Evolutionary conservation across 225 moss, liverwort and hornwort genomes (phyloP), one percentile per base, ranked within the genome.

Genomic region (Anthoceros angustus): DNA sequence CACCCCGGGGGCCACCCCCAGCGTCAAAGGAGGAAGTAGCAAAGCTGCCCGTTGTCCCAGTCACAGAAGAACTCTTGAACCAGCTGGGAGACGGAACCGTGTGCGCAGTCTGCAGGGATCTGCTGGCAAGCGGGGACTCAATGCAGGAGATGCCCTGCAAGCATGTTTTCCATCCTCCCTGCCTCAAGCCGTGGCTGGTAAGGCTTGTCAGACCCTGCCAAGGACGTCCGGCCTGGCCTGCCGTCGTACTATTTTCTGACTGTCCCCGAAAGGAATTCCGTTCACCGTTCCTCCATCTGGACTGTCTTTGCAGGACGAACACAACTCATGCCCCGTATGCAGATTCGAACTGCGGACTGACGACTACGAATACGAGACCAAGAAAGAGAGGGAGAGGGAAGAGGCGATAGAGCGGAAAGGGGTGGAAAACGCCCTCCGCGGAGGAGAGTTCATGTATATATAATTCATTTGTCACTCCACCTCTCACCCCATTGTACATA

Each of bases 121-220:
- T 72, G 25, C 70, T 91, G 77, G 75, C 65, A 61, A 15, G 81
- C 23, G 90, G 90, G 46, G 88, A 91, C 42, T 82, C 74, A 71
- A 75, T 91, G 80, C 94, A 91, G 75, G 86, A 90, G 77, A 91
- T 95, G 88, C 94, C 94, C 25, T 91, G 90, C 82, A 95, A 91
- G 70, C 94, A 95, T 68, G 84, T 80, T 11, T 95, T 90, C 39
- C 94, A 95, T 73, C 84, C 88, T 62, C 67, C 74, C 64, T 95
- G 94, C 62, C 72, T 95, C n/a, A 90, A 85, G 75, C 88, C 90
- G 41, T 95, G 90, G 94, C 88, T 95, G 82, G 90, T 90, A 78
- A 26, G 71, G 4, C 32, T 12, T 64, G 8, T 40, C 3, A 15
- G 20, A 24, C 14, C 64, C 68, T 8, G 16, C 10, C 42, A n/a